Conservation (phyloP, 108 stramenopile species). For the Nitzschia sp. region DNA sequence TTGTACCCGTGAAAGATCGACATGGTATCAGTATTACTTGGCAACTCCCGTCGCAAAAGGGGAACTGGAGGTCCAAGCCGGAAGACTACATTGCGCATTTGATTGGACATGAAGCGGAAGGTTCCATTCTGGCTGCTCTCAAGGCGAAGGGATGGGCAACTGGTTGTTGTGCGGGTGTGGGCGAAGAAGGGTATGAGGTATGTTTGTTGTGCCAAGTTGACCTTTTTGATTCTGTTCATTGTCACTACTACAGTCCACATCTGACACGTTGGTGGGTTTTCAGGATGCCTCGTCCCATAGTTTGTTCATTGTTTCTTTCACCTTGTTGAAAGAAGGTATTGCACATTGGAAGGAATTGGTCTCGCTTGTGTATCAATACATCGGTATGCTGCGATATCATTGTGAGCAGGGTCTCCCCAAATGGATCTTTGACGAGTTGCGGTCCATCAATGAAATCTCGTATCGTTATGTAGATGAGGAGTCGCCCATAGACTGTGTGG, state of each 20-base stretch:
- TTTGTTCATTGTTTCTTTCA: constrained; percentile 64
- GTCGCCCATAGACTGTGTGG: constrained; percentile 74
- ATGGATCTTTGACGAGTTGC: constrained; percentile 82
- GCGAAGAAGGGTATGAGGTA: constrained; percentile 63
- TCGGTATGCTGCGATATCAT: constrained; percentile 73
- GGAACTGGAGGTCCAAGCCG: constrained; percentile 69
- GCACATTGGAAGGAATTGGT: constrained; percentile 66
- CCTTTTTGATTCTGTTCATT: not conserved
- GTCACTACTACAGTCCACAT: no score
- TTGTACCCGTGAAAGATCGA: constrained; percentile 68
- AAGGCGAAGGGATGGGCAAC: constrained; percentile 71
- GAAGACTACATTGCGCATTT: constrained; percentile 79
- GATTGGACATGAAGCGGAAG: constrained; percentile 83
- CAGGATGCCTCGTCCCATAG: constrained; percentile 70
- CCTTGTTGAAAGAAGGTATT: constrained; percentile 68
- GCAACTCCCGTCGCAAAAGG: constrained; percentile 61
- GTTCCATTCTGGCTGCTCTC: constrained; percentile 64
- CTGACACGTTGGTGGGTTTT: not conserved
- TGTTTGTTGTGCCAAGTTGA: not conserved
- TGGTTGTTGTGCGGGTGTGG: constrained; percentile 69
- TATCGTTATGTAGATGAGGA: constrained; percentile 72
- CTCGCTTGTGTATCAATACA: constrained; percentile 61
- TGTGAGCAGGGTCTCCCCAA: constrained; percentile 53
- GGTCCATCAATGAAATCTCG: constrained; percentile 63
- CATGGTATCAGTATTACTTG: constrained; percentile 77